Base-by-base conservation (phyloP, 805 yeast species). In the Wickerhamiella kurtzmanii region DNA sequence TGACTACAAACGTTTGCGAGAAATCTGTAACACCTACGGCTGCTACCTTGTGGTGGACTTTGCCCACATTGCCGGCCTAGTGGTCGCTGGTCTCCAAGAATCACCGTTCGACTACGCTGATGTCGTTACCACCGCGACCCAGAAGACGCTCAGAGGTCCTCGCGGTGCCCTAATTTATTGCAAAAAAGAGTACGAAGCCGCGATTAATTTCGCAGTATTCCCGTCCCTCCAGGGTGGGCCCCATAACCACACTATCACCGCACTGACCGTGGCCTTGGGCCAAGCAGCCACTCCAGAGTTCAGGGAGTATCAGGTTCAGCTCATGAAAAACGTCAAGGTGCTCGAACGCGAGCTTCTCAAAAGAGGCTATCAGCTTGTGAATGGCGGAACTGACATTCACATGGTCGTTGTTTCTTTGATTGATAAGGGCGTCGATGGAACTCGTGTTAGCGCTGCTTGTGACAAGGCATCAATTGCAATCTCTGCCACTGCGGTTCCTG, bases 211-310 rank as follows among this genome's bases (percentile, higher is more conserved):
- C 67, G 86, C 96, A 6, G 98, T 92, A 46, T 92, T 92, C 87
- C 98, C 98, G 58, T 97, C 95, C 56, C 96, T 89, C 66, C 98
- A 92, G 72, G 98, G 98, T 73, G 98, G 98, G 64, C 98, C 98
- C 59, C 97, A 92, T 70, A 92, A 92, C 73, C 98, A 92, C 71
- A 92, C 98, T 54, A 92, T 92, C 62, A 81, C 96, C 56, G 97
- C 98, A 20, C 71, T 92, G 60, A 95, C 97, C 15, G 92, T 88
- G 52, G 97, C 98, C 41, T 77, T 92, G 64, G 87, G 87, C 63
- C 98, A 92, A 72, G 94, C 96, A 48, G 74, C 76, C 54, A 73
- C 86, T 44, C 94, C 92, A 50, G 97, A 87, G 65, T 92, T 81
- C 71, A 82, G 77, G 65, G 82, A 77, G 60, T 89, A 89, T 71